Evolutionary conservation across 2,329 filamentous ascomycete genomes (phyloP).

Genomic region (Arthrobotrys megalospora): DNA sequence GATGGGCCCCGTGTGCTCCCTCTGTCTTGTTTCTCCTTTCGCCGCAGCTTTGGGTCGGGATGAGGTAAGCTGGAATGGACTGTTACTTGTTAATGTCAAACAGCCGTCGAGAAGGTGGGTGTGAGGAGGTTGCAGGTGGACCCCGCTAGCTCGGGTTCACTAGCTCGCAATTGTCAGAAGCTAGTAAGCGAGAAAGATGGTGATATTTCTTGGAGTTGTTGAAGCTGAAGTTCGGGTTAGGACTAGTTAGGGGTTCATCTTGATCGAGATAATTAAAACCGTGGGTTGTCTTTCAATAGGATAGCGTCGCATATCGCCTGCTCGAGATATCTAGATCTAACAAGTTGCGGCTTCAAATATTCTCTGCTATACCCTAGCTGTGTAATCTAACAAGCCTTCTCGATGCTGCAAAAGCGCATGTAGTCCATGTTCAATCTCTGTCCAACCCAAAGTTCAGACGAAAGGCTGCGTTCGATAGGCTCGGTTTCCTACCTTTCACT

Average conservation of each 20-base stretch:
- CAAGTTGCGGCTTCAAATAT: too few relatives aligned
- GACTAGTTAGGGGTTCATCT: background rate
- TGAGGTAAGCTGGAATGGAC: conserved; percentile 52
- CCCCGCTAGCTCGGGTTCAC: conserved; percentile 5
- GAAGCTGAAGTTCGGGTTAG: background rate
- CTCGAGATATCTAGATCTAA: too few relatives aligned
- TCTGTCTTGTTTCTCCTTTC: conserved; percentile 8
- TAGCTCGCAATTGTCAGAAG: background rate
- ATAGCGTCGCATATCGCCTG: background rate
- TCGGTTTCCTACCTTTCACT: conserved; percentile 23
- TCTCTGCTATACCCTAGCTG: background rate
- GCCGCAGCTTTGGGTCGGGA: conserved; percentile 32
- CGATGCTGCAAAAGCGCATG: background rate
- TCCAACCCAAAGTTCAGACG: conserved; percentile 58
- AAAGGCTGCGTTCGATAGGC: conserved; percentile 57
- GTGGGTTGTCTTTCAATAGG: background rate
- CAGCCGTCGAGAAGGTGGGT: conserved; percentile 13
- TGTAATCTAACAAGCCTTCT: background rate
- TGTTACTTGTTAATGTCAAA: conserved; percentile 14
- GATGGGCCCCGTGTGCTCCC: conserved; percentile 20
- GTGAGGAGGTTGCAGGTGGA: conserved; percentile 23
- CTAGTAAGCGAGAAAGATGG: conserved; percentile 14
- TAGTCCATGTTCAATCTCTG: background rate
- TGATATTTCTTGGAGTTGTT: conserved; percentile 4
- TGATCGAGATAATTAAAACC: conserved; percentile 4